Percentiles rank a stretch among this genome's conserved stretches.
phyloP scores from a whole-genome alignment of 768 basidiomycete genomes.

The Mycena venus region DNA sequence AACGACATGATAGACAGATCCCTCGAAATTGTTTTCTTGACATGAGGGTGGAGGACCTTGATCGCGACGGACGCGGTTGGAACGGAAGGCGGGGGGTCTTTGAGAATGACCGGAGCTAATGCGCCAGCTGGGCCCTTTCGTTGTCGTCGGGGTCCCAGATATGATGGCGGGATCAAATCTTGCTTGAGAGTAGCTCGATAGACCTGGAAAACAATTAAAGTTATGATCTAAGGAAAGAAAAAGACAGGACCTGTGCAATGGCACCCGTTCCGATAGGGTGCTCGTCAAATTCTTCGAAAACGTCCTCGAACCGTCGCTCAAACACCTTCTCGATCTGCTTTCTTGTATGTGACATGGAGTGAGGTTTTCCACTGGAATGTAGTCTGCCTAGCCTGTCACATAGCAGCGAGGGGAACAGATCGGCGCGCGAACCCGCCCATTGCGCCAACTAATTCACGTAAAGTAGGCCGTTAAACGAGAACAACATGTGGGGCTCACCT shows the following conservation, averaged over 20 bases:
- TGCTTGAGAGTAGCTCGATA: slow-evolving; percentile 89
- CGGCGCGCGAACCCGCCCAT: slow-evolving; percentile 97
- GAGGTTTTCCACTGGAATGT: slow-evolving; percentile 90
- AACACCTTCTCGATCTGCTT: slow-evolving; percentile 88
- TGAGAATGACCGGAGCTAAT: slow-evolving; percentile 66
- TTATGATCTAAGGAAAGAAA: not conserved
- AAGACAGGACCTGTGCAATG: slow-evolving; percentile 83
- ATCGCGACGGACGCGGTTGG: slow-evolving; percentile 93
- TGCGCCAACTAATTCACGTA: slow-evolving; percentile 81
- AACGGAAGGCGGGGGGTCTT: slow-evolving; percentile 76
- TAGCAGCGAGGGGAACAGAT: slow-evolving; percentile 89
- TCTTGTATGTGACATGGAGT: slow-evolving; percentile 85
- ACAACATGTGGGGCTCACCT: slow-evolving; percentile 63
- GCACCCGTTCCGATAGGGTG: slow-evolving; percentile 96
- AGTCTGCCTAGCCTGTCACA: slow-evolving; percentile 88
- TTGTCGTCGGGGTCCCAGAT: slow-evolving; percentile 80
- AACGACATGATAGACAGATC: slow-evolving; percentile 97
- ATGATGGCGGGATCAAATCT: slow-evolving; percentile 88
- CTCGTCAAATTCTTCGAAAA: slow-evolving; percentile 92
- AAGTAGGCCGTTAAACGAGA: slow-evolving; percentile 21
- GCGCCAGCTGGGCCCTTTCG: slow-evolving; percentile 61
- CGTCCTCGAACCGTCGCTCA: slow-evolving; percentile 83
- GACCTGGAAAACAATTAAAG: slow-evolving; percentile 62
- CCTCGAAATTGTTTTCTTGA: slow-evolving; percentile 83
- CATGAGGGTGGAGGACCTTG: slow-evolving; percentile 94